Conservation (phyloP, 768 basidiomycete species). For the Lentinula boryana region DNA sequence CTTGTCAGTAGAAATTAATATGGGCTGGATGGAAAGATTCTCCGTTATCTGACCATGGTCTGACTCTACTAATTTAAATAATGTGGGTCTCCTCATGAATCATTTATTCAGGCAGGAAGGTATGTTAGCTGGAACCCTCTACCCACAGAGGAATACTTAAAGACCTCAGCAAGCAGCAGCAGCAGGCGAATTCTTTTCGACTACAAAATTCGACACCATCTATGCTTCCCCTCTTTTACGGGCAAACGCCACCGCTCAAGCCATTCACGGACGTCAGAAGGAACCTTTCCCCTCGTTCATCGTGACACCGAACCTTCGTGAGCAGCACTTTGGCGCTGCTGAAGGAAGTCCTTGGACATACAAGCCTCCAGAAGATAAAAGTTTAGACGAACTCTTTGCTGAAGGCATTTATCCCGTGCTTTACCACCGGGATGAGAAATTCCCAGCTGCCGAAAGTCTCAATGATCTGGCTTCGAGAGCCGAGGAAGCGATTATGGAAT, state of each 20-base stretch:
- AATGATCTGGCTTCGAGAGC: constrained; percentile 57
- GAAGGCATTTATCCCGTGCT: constrained; percentile 51
- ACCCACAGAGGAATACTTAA: not conserved
- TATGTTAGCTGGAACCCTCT: constrained; percentile 9
- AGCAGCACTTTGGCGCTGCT: constrained; percentile 67
- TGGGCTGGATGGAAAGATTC: constrained; percentile 82
- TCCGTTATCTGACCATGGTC: constrained; percentile 63
- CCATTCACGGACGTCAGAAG: constrained; percentile 43
- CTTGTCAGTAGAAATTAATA: constrained; percentile 30
- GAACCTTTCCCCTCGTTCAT: constrained; percentile 50
- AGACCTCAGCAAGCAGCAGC: constrained; percentile 52
- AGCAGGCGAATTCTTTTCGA: constrained; percentile 47
- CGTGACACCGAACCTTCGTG: constrained; percentile 52
- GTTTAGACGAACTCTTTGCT: constrained; percentile 39
- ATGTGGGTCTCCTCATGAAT: not conserved
- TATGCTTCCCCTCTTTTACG: constrained; percentile 67
- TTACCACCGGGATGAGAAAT: constrained; percentile 39
- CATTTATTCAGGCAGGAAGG: constrained; percentile 23
- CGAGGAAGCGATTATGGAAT: constrained; percentile 40
- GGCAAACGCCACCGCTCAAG: constrained; percentile 54
- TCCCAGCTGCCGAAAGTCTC: constrained; percentile 63
- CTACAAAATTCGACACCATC: constrained; percentile 44
- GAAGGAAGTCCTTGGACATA: constrained; percentile 55
- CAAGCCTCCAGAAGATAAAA: constrained; percentile 19
- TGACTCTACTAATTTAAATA: too few relatives aligned